Conservation (phyloP, 2,329 filamentous ascomycete genomes). For the Sporothrix brunneoviolacea region DNA sequence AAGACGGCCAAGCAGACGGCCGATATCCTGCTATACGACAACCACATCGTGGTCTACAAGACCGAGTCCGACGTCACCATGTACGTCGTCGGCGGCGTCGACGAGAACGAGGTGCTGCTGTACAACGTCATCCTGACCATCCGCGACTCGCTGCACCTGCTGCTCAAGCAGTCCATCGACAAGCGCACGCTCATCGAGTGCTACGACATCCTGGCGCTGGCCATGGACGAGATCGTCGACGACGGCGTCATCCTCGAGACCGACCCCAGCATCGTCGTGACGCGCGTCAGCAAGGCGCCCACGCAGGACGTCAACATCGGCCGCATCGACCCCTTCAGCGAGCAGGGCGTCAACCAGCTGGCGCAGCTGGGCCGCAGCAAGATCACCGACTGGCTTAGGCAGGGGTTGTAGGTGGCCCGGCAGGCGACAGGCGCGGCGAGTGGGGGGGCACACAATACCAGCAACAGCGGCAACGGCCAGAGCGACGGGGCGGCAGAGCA, state of each 20-base stretch:
- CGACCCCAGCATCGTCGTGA: constrained; percentile 88
- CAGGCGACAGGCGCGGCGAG: constrained; percentile 8
- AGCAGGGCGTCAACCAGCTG: constrained; percentile 89
- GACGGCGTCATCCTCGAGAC: constrained; percentile 97
- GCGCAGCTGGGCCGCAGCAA: constrained; percentile 92
- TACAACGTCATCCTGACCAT: constrained; percentile 93
- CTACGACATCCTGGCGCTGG: constrained; percentile 90
- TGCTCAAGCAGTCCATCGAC: constrained; percentile 96
- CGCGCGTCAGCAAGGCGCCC: constrained; percentile 85
- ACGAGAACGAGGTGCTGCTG: constrained; percentile 95
- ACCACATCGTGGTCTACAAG: constrained; percentile 95
- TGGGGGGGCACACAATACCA: background rate
- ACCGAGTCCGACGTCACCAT: constrained; percentile 92
- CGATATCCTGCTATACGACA: constrained; percentile 97
- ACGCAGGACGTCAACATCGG: constrained; percentile 86
- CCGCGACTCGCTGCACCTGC: constrained; percentile 78
- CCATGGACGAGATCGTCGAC: constrained; percentile 91
- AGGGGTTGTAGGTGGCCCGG: constrained; percentile 55
- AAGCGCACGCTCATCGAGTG: constrained; percentile 98
- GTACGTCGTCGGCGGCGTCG: constrained; percentile 83
- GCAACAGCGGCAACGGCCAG: no score
- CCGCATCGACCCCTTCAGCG: constrained; percentile 81
- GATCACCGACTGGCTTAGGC: constrained; percentile 82
- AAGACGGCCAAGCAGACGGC: constrained; percentile 93
- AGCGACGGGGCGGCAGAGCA: no score